Evolutionary conservation across 2,329 filamentous ascomycete genomes (phyloP).

Genomic region (Sarocladium oryzae): DNA sequence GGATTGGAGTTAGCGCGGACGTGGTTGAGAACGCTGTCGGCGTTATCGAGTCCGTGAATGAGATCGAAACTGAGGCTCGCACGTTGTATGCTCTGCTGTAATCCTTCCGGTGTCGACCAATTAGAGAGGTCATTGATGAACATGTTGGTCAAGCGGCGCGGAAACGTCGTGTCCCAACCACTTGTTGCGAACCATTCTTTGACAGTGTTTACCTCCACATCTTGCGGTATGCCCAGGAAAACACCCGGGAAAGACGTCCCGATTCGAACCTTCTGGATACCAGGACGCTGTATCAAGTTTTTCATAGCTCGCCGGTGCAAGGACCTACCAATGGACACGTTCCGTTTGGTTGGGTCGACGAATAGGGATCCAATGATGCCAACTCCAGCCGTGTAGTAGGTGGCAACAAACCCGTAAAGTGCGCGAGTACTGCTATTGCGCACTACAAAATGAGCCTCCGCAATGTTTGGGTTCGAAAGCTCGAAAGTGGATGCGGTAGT

Average conservation of each 20-base stretch:
- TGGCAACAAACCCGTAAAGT: conserved; percentile 86
- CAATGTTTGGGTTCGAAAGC: conserved; percentile 61
- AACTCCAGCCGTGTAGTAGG: conserved; percentile 67
- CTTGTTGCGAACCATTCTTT: conserved; percentile 83
- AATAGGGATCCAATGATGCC: conserved; percentile 82
- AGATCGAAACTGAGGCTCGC: conserved; percentile 76
- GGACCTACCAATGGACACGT: conserved; percentile 83
- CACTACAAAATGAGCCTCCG: conserved; percentile 85
- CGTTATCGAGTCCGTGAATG: conserved; percentile 72
- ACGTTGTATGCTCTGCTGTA: conserved; percentile 65
- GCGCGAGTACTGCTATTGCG: conserved; percentile 88
- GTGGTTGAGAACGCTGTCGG: conserved; percentile 66
- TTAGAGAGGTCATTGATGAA: conserved; percentile 62
- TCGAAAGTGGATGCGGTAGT: conserved; percentile 71
- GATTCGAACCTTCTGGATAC: conserved; percentile 73
- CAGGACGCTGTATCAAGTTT: conserved; percentile 60
- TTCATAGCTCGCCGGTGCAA: conserved; percentile 81
- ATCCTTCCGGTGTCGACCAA: conserved; percentile 71
- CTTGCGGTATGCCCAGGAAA: conserved; percentile 72
- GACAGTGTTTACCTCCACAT: conserved; percentile 37
- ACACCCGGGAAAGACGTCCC: conserved; percentile 78
- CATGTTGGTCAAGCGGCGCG: conserved; percentile 57
- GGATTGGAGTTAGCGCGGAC: conserved; percentile 68
- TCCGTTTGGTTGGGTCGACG: conserved; percentile 79
- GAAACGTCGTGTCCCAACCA: conserved; percentile 72